Evolutionary conservation across 306 rosid species (phyloP).

Genomic region (Fragaria iinumae): DNA sequence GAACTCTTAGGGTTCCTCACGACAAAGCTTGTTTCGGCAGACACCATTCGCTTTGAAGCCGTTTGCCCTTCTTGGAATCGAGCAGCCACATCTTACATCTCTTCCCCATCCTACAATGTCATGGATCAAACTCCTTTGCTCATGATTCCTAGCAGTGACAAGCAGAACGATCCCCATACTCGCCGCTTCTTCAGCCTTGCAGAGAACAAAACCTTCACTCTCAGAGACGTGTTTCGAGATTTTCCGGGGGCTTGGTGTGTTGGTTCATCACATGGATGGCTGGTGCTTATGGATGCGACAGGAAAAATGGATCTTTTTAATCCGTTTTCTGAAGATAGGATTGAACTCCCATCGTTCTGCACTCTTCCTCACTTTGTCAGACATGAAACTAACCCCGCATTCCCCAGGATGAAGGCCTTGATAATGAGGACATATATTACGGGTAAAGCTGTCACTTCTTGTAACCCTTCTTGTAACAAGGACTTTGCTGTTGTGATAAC

Average conservation of each 20-base stretch:
- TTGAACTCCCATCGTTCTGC: not conserved
- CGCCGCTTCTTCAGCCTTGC: constrained; percentile 17
- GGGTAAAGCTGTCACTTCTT: not conserved
- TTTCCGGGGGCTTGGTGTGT: not conserved
- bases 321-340: not conserved
- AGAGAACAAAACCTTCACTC: not conserved
- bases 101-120: not conserved
- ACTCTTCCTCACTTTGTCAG: not conserved
- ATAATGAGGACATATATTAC: not conserved
- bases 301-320: not conserved
- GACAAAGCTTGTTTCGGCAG: not conserved
- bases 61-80: not conserved
- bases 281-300: not conserved
- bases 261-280: constrained; percentile 4
- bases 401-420: not conserved
- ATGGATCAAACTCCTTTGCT: constrained; percentile 11
- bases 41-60: not conserved
- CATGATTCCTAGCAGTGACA: not conserved
- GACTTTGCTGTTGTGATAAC: not conserved
- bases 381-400: not conserved
- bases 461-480: not conserved
- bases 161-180: not conserved
- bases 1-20: not conserved
- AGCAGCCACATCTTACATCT: not conserved
- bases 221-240: not conserved